A percentile compares a stretch with the other conserved stretches of the same genome.
These are phyloP conservation scores for Ascochyta clinopodiicola DNA, from an alignment of 2,329 filamentous ascomycete species.

Conservation along the genomic window DNA sequence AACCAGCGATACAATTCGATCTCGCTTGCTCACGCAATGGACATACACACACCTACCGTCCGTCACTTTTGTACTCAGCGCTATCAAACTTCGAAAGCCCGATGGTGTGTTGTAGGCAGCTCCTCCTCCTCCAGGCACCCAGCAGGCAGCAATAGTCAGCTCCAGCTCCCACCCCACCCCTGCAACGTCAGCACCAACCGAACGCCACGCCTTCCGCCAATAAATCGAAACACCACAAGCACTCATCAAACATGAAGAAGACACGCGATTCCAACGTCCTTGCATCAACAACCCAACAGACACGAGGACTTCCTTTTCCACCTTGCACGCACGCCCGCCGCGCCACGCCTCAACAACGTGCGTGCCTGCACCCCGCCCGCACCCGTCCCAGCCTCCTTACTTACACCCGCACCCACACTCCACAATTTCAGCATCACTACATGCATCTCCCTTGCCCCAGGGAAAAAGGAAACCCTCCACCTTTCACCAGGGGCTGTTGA, in stretches of 20 bases:
- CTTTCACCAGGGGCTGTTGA: not conserved
- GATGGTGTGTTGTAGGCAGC: not conserved
- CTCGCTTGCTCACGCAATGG: not conserved
- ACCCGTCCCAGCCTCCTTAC: constrained; percentile 1
- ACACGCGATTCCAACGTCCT: not conserved
- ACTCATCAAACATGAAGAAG: not conserved
- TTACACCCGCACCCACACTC: not conserved
- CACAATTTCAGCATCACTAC: constrained; percentile 1
- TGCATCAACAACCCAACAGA: not conserved
- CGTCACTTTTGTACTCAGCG: not conserved
- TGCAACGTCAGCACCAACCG: not conserved
- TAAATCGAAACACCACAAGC: not conserved
- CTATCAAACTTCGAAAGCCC: not conserved
- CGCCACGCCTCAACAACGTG: constrained; percentile 12
- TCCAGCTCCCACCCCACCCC: not conserved
- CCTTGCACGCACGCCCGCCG: not conserved
- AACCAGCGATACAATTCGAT: not conserved
- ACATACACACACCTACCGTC: not conserved
- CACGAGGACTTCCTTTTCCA: not conserved
- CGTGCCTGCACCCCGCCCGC: not conserved
- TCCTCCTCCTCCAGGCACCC: not conserved
- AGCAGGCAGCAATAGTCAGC: constrained; percentile 4
- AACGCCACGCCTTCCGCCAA: not conserved
- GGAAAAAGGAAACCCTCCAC: not conserved
- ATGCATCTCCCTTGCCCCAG: not conserved